Evolutionary conservation across 1,284 basidiomycete genomes (phyloP).

Genomic region (Takashimella koratensis): DNA sequence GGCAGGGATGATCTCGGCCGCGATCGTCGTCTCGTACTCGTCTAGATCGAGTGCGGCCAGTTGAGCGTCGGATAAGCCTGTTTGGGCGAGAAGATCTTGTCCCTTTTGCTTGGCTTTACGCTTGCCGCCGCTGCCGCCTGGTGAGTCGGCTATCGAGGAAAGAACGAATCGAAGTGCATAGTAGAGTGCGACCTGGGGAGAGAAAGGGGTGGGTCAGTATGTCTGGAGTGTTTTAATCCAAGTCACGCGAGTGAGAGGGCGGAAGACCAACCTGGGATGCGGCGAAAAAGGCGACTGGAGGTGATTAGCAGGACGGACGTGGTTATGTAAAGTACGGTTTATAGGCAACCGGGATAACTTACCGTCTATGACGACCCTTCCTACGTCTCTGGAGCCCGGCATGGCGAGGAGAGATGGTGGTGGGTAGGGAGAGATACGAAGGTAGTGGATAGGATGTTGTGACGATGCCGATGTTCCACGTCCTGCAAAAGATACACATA

Average conservation of each 20-base stretch:
- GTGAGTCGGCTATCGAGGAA: conserved; percentile 37
- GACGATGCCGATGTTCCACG: background rate
- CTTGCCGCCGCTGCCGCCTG: conserved; percentile 13
- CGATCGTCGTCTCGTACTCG: conserved; percentile 56
- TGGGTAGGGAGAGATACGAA: background rate
- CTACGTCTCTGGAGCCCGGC: conserved; percentile 38
- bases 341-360: conserved; percentile 23
- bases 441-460: background rate
- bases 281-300: conserved; percentile 58
- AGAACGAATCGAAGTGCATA: conserved; percentile 48
- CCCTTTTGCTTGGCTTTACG: conserved; percentile 46
- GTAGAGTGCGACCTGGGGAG: conserved; percentile 40
- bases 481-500: too few species aligned
- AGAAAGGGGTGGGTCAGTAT: conserved; percentile 1
- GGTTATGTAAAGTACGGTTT: background rate
- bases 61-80: conserved; percentile 40
- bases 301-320: too few species aligned
- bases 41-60: conserved; percentile 53
- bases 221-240: background rate
- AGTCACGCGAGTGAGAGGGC: background rate
- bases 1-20: conserved; percentile 54
- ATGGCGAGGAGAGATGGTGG: conserved; percentile 5
- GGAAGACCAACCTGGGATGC: conserved; percentile 58
- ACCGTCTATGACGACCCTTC: conserved; percentile 51
- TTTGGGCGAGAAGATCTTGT: conserved; percentile 37